These are phyloP conservation scores for Astraeus odoratus DNA, from an alignment of 768 basidiomycete species.

Conservation along the genomic window DNA sequence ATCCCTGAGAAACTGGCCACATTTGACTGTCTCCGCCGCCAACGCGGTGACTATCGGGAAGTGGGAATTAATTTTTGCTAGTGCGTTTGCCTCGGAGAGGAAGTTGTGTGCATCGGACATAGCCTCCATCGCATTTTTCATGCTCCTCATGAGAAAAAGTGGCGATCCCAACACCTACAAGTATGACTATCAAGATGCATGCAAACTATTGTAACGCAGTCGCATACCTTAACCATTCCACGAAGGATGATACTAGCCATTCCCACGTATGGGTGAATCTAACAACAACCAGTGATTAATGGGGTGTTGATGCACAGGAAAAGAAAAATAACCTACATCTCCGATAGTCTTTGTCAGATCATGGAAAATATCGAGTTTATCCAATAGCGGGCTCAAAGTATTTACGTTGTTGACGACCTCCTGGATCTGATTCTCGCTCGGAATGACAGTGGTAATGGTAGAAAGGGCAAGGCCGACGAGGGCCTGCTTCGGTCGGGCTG, in stretches of 20 bases:
- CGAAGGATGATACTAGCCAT: conserved; percentile 5
- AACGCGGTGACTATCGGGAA: conserved; percentile 6
- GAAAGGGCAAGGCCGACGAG: background rate
- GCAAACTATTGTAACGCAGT: too few species aligned
- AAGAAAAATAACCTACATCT: background rate
- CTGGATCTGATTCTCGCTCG: background rate
- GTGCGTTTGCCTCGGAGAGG: conserved; percentile 2
- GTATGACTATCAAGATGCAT: background rate
- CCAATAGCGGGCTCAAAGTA: conserved; percentile 6
- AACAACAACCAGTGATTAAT: background rate
- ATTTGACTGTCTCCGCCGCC: conserved; percentile 21
- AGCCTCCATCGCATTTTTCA: conserved; percentile 1
- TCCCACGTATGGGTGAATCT: conserved; percentile 12
- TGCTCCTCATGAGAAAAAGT: background rate
- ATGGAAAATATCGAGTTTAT: conserved; percentile 5
- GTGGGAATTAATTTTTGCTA: conserved; percentile 4
- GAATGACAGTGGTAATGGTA: background rate
- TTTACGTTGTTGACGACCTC: background rate
- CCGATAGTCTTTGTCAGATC: conserved; percentile 1
- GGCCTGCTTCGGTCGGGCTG: background rate
- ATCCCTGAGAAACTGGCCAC: conserved; percentile 24
- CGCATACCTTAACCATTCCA: conserved; percentile 1
- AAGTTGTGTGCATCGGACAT: conserved; percentile 8
- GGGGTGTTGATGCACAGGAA: background rate
- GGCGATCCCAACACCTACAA: conserved; percentile 2